Evolutionary conservation across 352 stramenopile species (phyloP).

Genomic region (Globisporangium solare): DNA sequence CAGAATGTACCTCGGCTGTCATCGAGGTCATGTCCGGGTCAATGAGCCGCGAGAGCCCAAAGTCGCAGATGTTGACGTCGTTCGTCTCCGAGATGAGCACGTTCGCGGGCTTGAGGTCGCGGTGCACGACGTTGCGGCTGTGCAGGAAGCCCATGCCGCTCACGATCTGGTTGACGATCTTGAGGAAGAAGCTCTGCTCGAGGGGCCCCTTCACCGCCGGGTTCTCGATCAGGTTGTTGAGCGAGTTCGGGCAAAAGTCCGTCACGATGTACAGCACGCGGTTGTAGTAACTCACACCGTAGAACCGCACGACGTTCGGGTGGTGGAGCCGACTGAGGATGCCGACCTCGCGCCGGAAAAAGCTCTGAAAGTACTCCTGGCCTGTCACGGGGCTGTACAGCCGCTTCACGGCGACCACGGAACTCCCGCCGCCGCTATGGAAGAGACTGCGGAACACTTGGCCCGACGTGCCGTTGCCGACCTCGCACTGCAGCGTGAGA

Average conservation of each 20-base stretch:
- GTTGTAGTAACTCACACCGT: constrained; percentile 89
- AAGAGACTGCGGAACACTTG: constrained; percentile 87
- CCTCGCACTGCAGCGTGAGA: constrained; percentile 78
- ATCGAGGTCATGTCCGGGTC: constrained; percentile 83
- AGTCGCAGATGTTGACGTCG: constrained; percentile 93
- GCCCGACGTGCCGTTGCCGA: constrained; percentile 85
- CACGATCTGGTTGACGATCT: constrained; percentile 87
- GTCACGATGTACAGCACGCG: constrained; percentile 89
- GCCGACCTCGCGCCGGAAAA: constrained; percentile 85
- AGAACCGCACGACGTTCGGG: constrained; percentile 87
- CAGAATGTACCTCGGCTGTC: constrained; percentile 54
- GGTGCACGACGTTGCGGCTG: constrained; percentile 83
- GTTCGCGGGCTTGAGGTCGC: constrained; percentile 93
- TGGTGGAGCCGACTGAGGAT: constrained; percentile 86
- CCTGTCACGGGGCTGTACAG: constrained; percentile 84
- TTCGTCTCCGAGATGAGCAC: constrained; percentile 90
- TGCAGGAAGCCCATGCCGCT: constrained; percentile 89
- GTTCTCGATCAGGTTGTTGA: constrained; percentile 84
- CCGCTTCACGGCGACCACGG: constrained; percentile 84
- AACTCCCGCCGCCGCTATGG: constrained; percentile 76
- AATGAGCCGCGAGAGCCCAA: constrained; percentile 87
- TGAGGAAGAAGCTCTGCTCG: constrained; percentile 69
- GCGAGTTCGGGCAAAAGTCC: constrained; percentile 82
- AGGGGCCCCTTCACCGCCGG: constrained; percentile 57
- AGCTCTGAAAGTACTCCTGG: constrained; percentile 89